Conservation (phyloP, 495 filamentous ascomycete genomes). For the Neurospora sp. region DNA sequence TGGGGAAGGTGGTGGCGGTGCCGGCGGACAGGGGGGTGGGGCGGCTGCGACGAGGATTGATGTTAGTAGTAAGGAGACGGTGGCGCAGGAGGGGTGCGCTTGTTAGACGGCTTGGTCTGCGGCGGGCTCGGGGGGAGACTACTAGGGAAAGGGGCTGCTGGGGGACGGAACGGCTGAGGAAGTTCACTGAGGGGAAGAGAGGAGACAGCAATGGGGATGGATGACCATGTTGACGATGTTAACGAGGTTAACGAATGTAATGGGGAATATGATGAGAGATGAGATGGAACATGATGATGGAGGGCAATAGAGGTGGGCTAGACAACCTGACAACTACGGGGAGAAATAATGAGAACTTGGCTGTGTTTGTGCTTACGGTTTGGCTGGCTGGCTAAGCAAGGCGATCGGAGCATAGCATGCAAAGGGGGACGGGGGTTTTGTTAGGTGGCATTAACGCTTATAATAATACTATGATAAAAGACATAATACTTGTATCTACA, state of each 20-base stretch:
- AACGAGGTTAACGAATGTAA: not conserved
- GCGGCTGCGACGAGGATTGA: conserved; percentile 58
- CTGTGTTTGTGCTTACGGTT: not conserved
- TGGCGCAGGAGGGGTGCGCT: conserved; percentile 67
- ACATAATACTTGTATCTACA: not conserved
- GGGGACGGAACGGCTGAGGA: not conserved
- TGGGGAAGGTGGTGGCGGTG: conserved; percentile 10
- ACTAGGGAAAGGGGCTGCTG: not conserved
- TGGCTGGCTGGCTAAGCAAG: not conserved
- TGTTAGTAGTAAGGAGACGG: conserved; percentile 73
- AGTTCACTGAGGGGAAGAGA: not conserved
- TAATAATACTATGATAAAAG: conserved; percentile 4
- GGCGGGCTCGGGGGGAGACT: not conserved
- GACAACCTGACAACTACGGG: not conserved
- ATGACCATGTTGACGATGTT: not conserved
- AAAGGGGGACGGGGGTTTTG: not conserved
- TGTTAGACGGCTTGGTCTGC: conserved; percentile 41
- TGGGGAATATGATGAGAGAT: not conserved
- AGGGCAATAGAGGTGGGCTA: not conserved
- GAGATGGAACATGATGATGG: not conserved
- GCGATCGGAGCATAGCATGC: conserved; percentile 10
- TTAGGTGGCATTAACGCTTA: conserved; percentile 6
- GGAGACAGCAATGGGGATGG: not conserved
- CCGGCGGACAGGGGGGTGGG: not conserved
- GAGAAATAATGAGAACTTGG: not conserved